Base-by-base conservation (phyloP, 2,329 filamentous ascomycete genomes). In the Sclerotinia sclerotiorum region DNA sequence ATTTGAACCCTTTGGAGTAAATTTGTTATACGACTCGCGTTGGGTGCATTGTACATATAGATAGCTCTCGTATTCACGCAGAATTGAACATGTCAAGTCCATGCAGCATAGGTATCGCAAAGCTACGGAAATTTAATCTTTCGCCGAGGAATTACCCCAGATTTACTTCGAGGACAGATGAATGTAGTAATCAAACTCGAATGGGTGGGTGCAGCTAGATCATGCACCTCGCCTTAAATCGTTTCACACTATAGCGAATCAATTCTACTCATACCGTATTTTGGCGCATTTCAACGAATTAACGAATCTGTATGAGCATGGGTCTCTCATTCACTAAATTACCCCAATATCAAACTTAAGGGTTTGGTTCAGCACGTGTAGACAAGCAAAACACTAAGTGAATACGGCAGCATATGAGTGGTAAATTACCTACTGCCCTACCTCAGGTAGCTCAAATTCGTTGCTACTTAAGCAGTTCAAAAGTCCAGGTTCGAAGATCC, bases 251-350 rank as follows among this genome's bases (percentile, higher is more conserved):
- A 51, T 21, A 63, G 32, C 32, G 21, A 63, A 63, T 63, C n/a
- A 51, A 21, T n/a, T 19, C n/a, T 39, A 21, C 7, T 27, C 46
- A 10, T 49, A 42, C 15, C 8, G 7, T 51, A 21, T 35, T 15
- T 42, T 63, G n/a, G 46, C 8, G 8, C 8, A 49, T 51, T 27
- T 21, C 8, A 39, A 19, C 46, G 46, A 51, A 62, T 62, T 51
- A 21, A 4, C 46, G 32, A 35, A 51, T 39, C 17, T 52, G 15
- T 13, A 51, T n/a, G 46, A 51, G 46, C 60, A 51, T 63, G 32
- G 46, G 46, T 63, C 46, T 27, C 35, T 21, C 29, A 63, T 63
- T 63, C 60, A 63, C 60, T 21, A 63, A 51, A 42, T 63, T 51
- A 51, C n/a, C 32, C 15, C 60, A 63, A 63, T 49, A 42, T 51